A percentile compares a stretch with the other conserved stretches of the same genome.
phyloP scores from a whole-genome alignment of 2,329 filamentous ascomycete genomes.

The Fusarium vanettenii region DNA sequence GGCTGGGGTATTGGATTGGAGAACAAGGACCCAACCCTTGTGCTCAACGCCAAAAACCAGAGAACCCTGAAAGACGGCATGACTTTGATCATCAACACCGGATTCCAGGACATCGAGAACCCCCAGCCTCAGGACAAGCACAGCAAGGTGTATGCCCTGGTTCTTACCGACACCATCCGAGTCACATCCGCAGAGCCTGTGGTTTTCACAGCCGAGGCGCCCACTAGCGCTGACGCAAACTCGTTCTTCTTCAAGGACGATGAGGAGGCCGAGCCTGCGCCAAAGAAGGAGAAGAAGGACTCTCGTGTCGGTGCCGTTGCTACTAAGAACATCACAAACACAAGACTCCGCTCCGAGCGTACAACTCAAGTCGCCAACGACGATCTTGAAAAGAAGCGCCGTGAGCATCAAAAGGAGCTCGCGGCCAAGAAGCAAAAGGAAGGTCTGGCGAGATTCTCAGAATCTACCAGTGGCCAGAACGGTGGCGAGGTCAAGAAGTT shows the following conservation, averaged over 20 bases:
- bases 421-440: slow-evolving; percentile 90
- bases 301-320: slow-evolving; percentile 86
- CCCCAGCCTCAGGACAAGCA: slow-evolving; percentile 88
- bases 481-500: slow-evolving; percentile 97
- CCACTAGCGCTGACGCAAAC: slow-evolving; percentile 90
- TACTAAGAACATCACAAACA: slow-evolving; percentile 95
- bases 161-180: slow-evolving; percentile 93
- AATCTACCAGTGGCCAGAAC: slow-evolving; percentile 85
- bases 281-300: slow-evolving; percentile 93
- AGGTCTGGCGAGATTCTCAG: slow-evolving; percentile 85
- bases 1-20: slow-evolving; percentile 95
- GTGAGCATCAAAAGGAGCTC: slow-evolving; percentile 91
- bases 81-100: slow-evolving; percentile 92
- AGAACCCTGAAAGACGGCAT: slow-evolving; percentile 93
- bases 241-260: slow-evolving; percentile 99
- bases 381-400: slow-evolving; percentile 86
- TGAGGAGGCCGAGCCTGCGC: slow-evolving; percentile 84
- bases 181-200: slow-evolving; percentile 83
- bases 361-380: slow-evolving; percentile 84
- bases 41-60: slow-evolving; percentile 88
- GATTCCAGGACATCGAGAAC: slow-evolving; percentile 90
- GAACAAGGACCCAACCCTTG: slow-evolving; percentile 83
- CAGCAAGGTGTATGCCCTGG: slow-evolving; percentile 87
- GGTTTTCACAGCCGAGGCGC: slow-evolving; percentile 93
- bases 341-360: slow-evolving; percentile 89